Evolutionary conservation across 148 eudicot genomes (phyloP), one percentile per base, ranked within the genome.

Genomic region (Cornus controversa): DNA sequence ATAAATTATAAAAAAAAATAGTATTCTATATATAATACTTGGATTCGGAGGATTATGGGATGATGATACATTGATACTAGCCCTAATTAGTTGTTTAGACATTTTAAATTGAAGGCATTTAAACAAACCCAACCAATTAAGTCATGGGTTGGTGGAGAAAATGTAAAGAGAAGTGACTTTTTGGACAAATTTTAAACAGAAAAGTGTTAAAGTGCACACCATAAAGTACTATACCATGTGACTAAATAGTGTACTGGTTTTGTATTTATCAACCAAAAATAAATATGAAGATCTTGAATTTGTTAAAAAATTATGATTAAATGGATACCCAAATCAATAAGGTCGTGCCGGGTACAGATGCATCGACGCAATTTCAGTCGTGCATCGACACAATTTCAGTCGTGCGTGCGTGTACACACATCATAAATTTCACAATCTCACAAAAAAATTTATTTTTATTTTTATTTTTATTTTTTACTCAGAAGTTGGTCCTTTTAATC

Each of bases 171-270:
- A 66, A 6, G 45, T 31, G 24, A 29, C 45, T 67, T 67, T 67
- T 67, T 10, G 10, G 70, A 11, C 10, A 29, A 18, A 20, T 13
- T 31, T 67, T 14, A 58, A 28, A 70, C 16, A 28, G n/a, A n/a
- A 58, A 60, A 63, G 37, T 34, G 47, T 47, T 36, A 31, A 73
- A 73, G 45, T 29, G 76, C 22, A n/a, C 67, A 22, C 20, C 47
- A 10, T 14, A 73, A 31, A 73, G 67, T 73, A 57, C 25, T 0
- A 73, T 11, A 53, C 18, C 76, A 73, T 73, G 76, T 73, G 66
- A 73, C 58, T 66, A 34, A 58, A 73, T 34, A 58, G 66, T 73
- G n/a, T 72, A 18, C 45, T n/a, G 7, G 23, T 28, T 54, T 58
- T 0, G 67, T 57, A n/a, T 73, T 57, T 58, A 23, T 31, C 23